phyloP scores from a whole-genome alignment of 176 grass and related monocot species.

The Chrysopogon serrulatus region DNA sequence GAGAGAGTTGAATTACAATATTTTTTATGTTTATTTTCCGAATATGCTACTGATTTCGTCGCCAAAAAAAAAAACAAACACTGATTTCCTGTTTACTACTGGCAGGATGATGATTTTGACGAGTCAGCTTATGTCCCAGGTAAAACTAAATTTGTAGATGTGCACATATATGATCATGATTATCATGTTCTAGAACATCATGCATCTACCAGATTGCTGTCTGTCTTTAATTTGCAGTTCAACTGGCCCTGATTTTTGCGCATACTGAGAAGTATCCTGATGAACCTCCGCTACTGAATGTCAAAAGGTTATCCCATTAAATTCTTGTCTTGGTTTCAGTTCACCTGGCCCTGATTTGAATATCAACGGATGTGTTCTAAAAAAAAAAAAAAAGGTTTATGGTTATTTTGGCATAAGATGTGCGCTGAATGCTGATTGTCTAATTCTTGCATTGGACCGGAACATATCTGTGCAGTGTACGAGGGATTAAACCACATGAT shows the following conservation, averaged over 20 bases:
- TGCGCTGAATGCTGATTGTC: slow-evolving; percentile 3
- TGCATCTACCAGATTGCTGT: neutral
- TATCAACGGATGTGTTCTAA: too few relatives aligned
- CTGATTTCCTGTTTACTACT: neutral
- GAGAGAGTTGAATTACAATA: too few relatives aligned
- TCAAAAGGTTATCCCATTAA: slow-evolving; percentile 58
- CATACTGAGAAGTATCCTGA: slow-evolving; percentile 97
- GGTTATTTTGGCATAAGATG: slow-evolving; percentile 12
- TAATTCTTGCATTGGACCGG: slow-evolving; percentile 15
- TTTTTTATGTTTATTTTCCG: neutral
- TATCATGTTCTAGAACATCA: neutral
- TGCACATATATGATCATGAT: neutral
- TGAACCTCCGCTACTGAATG: slow-evolving; percentile 85
- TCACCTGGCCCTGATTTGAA: too few relatives aligned
- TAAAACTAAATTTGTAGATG: slow-evolving; percentile 20
- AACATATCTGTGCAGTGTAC: slow-evolving; percentile 48
- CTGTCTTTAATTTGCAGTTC: slow-evolving; percentile 56
- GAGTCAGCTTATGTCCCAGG: slow-evolving; percentile 73
- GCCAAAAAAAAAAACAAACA: neutral
- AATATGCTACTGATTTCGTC: neutral
- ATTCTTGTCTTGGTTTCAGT: neutral
- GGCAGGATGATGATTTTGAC: slow-evolving; percentile 80
- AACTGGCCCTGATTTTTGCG: slow-evolving; percentile 92
- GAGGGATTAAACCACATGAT: slow-evolving; percentile 86
- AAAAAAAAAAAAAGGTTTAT: too few relatives aligned